Percentiles rank a stretch among this genome's conserved stretches.
Evolutionary conservation across 495 filamentous ascomycete genomes (phyloP).

Genomic region (Hypoxylon lienhwacheense): DNA sequence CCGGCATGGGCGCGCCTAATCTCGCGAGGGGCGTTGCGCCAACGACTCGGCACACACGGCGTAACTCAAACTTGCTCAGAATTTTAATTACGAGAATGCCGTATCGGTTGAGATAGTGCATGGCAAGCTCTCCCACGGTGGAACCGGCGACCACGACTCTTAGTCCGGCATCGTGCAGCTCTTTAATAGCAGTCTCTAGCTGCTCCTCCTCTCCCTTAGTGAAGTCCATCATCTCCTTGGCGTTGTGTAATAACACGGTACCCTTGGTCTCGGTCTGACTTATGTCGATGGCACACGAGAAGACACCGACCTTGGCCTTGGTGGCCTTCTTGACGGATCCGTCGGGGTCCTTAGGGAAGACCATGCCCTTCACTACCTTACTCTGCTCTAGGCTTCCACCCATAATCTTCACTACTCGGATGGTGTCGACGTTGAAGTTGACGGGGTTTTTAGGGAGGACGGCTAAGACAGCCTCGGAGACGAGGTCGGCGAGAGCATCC

Average conservation of each 20-base stretch:
- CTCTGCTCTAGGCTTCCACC: constrained; percentile 92
- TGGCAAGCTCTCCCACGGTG: constrained; percentile 89
- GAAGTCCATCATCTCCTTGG: constrained; percentile 98
- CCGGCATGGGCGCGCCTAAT: constrained; percentile 97
- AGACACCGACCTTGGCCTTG: constrained; percentile 95
- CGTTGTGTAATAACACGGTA: constrained; percentile 97
- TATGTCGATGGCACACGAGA: constrained; percentile 93
- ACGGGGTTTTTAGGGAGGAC: constrained; percentile 95
- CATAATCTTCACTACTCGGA: constrained; percentile 99
- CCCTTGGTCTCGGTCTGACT: constrained; percentile 99
- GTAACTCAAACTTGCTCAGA: constrained; percentile 96
- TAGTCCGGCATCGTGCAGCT: constrained; percentile 89
- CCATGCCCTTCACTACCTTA: constrained; percentile 96
- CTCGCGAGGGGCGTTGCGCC: constrained; percentile 94
- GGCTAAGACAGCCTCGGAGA: constrained; percentile 89
- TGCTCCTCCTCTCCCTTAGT: constrained; percentile 95
- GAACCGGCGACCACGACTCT: constrained; percentile 89
- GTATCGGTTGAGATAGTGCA: constrained; percentile 97
- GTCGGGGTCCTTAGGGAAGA: constrained; percentile 90
- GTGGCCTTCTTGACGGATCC: constrained; percentile 84
- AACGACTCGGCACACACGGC: constrained; percentile 91
- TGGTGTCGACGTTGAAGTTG: constrained; percentile 99
- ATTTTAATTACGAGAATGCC: constrained; percentile 96
- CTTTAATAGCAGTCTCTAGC: constrained; percentile 88
- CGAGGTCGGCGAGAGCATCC: constrained; percentile 79